phyloP scores from a whole-genome alignment of 73 alveolate genomes.

The Paramecium tetraurelia region DNA sequence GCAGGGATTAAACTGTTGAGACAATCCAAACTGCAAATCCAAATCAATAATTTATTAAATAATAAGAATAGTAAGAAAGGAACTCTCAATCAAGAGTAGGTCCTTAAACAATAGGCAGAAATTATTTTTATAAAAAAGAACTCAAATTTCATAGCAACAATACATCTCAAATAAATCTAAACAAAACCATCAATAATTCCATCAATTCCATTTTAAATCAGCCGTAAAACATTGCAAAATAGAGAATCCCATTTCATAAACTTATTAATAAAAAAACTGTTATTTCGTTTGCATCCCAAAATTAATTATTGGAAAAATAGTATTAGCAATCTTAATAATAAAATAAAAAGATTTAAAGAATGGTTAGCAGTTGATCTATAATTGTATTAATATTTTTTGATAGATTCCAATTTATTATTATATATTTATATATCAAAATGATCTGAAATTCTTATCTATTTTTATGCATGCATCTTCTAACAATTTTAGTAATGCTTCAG shows the following conservation, averaged over 20 bases:
- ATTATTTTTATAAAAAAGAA: background rate
- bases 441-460: slow-evolving; percentile 35
- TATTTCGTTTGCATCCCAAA: background rate
- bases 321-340: background rate
- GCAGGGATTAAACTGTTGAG: background rate
- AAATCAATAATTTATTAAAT: background rate
- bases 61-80: background rate
- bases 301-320: background rate
- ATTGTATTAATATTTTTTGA: background rate
- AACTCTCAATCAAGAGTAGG: background rate
- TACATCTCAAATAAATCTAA: background rate
- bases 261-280: background rate
- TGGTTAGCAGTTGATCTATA: background rate
- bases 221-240: background rate
- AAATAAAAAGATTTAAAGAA: background rate
- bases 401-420: background rate
- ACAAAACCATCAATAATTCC: background rate
- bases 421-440: background rate
- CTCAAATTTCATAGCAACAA: background rate
- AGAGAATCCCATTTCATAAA: background rate
- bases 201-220: background rate
- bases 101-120: background rate
- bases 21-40: background rate
- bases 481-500: slow-evolving; percentile 36
- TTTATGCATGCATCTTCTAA: slow-evolving; percentile 46